Evolutionary conservation across 1,139 yeast genomes (phyloP).

Genomic region (Suhomyces panamericanus): DNA sequence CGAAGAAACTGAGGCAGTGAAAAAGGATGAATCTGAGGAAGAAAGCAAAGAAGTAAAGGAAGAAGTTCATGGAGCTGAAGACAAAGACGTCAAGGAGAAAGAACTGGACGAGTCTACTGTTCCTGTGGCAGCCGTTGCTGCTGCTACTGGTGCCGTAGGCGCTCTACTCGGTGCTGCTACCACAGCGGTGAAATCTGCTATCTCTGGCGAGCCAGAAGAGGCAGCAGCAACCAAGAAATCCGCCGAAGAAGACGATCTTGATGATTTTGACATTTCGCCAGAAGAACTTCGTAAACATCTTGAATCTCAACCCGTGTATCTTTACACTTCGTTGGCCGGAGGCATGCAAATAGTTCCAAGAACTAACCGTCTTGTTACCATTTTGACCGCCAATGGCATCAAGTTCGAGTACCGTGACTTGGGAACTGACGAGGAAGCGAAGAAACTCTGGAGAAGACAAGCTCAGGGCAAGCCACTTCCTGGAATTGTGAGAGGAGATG

Average conservation of each 20-base stretch:
- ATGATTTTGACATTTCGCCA: slow-evolving; percentile 42
- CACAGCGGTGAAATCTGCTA: slow-evolving; percentile 12
- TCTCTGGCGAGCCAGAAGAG: slow-evolving; percentile 3
- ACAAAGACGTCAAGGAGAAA: not conserved
- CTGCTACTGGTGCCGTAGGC: slow-evolving; percentile 13
- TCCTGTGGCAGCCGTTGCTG: slow-evolving; percentile 13
- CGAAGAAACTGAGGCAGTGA: slow-evolving; percentile 7
- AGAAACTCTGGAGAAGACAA: slow-evolving; percentile 80
- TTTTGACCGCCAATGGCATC: slow-evolving; percentile 72
- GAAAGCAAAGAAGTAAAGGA: no score
- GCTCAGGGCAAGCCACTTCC: slow-evolving; percentile 78
- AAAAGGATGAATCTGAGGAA: not conserved
- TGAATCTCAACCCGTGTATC: slow-evolving; percentile 61
- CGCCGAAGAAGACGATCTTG: slow-evolving; percentile 25
- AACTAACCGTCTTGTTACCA: slow-evolving; percentile 75
- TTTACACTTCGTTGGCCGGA: slow-evolving; percentile 87
- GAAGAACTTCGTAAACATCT: slow-evolving; percentile 49
- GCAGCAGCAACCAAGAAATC: slow-evolving; percentile 8
- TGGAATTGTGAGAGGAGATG: slow-evolving; percentile 92
- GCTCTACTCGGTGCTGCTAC: slow-evolving; percentile 15
- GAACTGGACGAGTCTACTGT: slow-evolving; percentile 1
- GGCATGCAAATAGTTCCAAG: slow-evolving; percentile 83
- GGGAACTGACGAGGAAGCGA: slow-evolving; percentile 86
- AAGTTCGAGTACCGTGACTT: slow-evolving; percentile 72
- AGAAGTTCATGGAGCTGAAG: not conserved